Base-by-base conservation (phyloP, 176 grass and related monocot genomes). In the Eleusine coracana region DNA sequence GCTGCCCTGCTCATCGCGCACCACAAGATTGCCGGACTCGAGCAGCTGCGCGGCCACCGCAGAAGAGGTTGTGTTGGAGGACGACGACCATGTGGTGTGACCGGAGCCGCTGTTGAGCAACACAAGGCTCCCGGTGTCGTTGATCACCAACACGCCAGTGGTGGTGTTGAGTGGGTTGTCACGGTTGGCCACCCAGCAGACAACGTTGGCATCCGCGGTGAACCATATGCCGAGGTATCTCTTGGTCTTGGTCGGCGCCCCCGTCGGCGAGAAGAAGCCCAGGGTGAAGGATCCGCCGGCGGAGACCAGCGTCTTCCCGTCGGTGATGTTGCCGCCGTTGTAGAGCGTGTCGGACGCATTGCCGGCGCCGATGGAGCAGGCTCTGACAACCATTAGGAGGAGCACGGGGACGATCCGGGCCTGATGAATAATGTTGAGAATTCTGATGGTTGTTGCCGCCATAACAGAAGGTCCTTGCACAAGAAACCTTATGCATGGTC, bases 161-260 rank as follows among this genome's bases (percentile, higher is more conserved):
- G n/a, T 68, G 7, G 16, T 54, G 9, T 16, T 29, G 15, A 90
- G 50, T 2, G 89, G 84, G 20, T 18, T 36, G 0, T 66, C 70
- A 2, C 89, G 48, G 70, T 90, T 90, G 14, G 89, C 89, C 16
- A 90, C 80, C 84, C 77, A 89, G 74, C 78, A 50, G 20, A 87
- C 68, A 15, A 63, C 37, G 63, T 5, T 42, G 16, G 10, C 36
- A 52, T 42, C 75, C 48, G 7, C 70, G 14, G 48, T 21, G 77
- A 72, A 90, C 89, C 89, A 84, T 17, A 91, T 68, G 13, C 75
- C 84, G 3, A 84, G 23, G 80, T 84, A 86, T 5, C 82, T 69
- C 7, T 45, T 56, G 16, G 21, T 69, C 7, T 45, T 56, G 16
- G 21, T 37, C 28, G 34, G 65, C 34, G 12, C 17, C 39, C 77